Evolutionary conservation across 2,329 filamentous ascomycete genomes (phyloP), one percentile per base, ranked within the genome.

Genomic region (Colletotrichum sp.): DNA sequence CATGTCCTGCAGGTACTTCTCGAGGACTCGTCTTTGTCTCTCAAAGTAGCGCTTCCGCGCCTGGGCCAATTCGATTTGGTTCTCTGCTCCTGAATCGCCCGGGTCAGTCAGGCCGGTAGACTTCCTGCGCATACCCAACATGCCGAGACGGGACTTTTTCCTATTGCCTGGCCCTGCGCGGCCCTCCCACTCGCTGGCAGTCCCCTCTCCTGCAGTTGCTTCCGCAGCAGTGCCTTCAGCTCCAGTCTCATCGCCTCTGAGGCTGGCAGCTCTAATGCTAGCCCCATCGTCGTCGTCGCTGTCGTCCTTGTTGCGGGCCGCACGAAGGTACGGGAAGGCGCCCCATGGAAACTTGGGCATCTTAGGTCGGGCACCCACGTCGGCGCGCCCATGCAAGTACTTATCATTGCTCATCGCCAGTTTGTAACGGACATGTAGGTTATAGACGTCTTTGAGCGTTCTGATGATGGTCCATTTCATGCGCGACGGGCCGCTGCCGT

Each of bases 391-490:
- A 79, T 95, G 92, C 44, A 95, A 92, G 79, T 96, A 95, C 79
- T 95, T 95, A 79, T 98, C 95, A 76, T 95, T 96, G 77, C 94
- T 93, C 75, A 95, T 91, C 75, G 96, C 94, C 70, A 98, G 89
- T 83, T 97, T 98, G 89, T 99, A 99, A 80, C 98, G 96, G 81
- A 96, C 89, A 85, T 99, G 97, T 44, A 99, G 88, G 80, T 98
- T 98, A 80, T 95, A 92, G 80, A 99, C 98, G 82, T 99, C 97
- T 80, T 92, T 90, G 52, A 99, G 91, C 12, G 95, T 96, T 70
- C 97, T 92, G 80, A 95, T 93, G 75, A 99, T 95, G 21, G 95
- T 93, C 97, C 97, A 99, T 82, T 95, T 95, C 98, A 99, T 99
- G 73, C 97, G 92, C 71, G 96, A 98, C 72, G 97, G 92, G 1